Conservation (phyloP, 768 basidiomycete genomes). For the Chalciporus pseudorubinellus region DNA sequence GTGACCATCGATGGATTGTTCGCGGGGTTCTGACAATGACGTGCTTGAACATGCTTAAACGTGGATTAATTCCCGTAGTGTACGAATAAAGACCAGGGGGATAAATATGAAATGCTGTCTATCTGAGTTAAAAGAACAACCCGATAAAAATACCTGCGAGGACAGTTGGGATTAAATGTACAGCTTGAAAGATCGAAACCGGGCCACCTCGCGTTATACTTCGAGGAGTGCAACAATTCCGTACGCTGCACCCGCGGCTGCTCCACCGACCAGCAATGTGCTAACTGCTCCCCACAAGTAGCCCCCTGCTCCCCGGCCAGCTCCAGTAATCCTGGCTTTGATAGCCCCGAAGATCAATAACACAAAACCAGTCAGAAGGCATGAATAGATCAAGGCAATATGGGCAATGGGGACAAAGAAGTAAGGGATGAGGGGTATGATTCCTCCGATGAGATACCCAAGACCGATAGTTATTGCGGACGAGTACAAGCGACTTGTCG, state of each 20-base stretch:
- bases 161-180: neutral
- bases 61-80: neutral
- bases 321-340: constrained; percentile 88
- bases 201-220: constrained; percentile 2
- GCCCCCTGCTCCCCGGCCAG: constrained; percentile 57
- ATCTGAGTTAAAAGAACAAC: neutral
- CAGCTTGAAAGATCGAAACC: neutral
- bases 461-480: constrained; percentile 95
- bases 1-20: too few relatives aligned
- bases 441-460: constrained; percentile 89
- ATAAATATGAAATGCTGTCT: constrained; percentile 1
- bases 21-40: too few relatives aligned
- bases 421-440: constrained; percentile 90
- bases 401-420: constrained; percentile 80
- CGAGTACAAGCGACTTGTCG: constrained; percentile 76
- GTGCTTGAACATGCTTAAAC: too few relatives aligned
- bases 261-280: constrained; percentile 86
- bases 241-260: constrained; percentile 79
- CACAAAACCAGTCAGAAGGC: constrained; percentile 77
- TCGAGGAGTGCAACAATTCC: constrained; percentile 55
- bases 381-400: constrained; percentile 68
- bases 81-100: neutral
- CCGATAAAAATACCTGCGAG: neutral
- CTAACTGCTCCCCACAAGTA: constrained; percentile 87
- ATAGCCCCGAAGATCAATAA: constrained; percentile 89